Percentiles rank a stretch among this genome's conserved stretches.
Evolutionary conservation across 768 basidiomycete species (phyloP).

Genomic region (Clitopilus passeckerianus): DNA sequence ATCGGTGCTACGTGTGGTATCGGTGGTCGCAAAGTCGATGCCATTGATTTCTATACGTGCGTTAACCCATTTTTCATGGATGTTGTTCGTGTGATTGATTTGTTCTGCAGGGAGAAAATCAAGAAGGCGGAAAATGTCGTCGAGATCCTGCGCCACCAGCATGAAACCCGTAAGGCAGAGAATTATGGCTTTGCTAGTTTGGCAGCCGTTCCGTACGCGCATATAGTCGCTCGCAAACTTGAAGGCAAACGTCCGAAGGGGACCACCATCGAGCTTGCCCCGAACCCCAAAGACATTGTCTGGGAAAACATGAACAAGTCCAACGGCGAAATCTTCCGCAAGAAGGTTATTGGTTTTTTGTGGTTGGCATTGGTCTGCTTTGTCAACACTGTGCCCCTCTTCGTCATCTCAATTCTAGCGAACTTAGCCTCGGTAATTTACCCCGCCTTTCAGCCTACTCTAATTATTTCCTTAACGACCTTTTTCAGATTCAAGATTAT

Average conservation of each 20-base stretch:
- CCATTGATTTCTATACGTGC: conserved; percentile 91
- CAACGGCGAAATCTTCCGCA: conserved; percentile 58
- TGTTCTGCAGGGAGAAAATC: conserved; percentile 36
- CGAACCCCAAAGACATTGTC: conserved; percentile 89
- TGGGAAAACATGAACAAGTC: conserved; percentile 88
- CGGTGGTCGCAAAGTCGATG: conserved; percentile 83
- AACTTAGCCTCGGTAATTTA: conserved; percentile 74
- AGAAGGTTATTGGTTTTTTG: conserved; percentile 71
- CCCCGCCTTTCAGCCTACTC: neutral
- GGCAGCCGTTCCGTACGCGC: conserved; percentile 85
- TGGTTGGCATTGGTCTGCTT: conserved; percentile 79
- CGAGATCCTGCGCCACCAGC: conserved; percentile 66
- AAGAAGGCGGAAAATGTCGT: conserved; percentile 71
- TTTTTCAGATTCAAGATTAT: conserved; percentile 32
- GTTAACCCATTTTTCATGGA: conserved; percentile 20
- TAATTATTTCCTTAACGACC: neutral
- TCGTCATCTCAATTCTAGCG: conserved; percentile 86
- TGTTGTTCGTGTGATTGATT: neutral
- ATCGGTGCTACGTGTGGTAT: conserved; percentile 78
- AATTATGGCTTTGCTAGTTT: conserved; percentile 91
- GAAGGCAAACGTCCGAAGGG: conserved; percentile 68
- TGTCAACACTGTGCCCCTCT: conserved; percentile 90
- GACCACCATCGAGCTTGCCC: conserved; percentile 67
- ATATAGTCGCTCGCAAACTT: conserved; percentile 74
- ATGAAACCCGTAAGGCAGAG: conserved; percentile 74